phyloP scores from a whole-genome alignment of 257 asterid genomes.

The Henckelia pumila region DNA sequence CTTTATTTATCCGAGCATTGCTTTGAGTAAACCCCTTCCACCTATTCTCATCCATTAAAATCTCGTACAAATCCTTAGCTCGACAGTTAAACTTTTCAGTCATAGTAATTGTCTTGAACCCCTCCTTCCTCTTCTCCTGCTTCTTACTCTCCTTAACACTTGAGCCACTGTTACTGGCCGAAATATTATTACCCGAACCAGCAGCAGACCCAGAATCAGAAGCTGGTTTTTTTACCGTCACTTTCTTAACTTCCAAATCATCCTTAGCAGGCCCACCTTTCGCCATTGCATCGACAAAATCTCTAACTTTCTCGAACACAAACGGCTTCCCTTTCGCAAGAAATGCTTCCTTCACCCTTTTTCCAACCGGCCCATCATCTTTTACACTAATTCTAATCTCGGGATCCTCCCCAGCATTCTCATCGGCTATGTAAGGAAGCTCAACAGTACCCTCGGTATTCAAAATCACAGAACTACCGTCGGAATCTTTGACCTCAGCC shows the following conservation, averaged over 20 bases:
- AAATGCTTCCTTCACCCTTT: slow-evolving; percentile 73
- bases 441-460: slow-evolving; percentile 72
- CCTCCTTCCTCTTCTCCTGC: slow-evolving; percentile 66
- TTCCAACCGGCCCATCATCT: slow-evolving; percentile 80
- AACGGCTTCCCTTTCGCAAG: slow-evolving; percentile 64
- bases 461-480: slow-evolving; percentile 37
- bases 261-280: slow-evolving; percentile 90
- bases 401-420: slow-evolving; percentile 95
- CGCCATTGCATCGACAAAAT: slow-evolving; percentile 63
- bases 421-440: slow-evolving; percentile 81
- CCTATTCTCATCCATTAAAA: slow-evolving; percentile 92
- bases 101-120: slow-evolving; percentile 89
- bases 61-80: slow-evolving; percentile 79
- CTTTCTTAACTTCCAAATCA: slow-evolving; percentile 71
- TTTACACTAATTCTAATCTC: slow-evolving; percentile 54
- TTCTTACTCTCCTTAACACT: slow-evolving; percentile 38
- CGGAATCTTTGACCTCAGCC: slow-evolving; percentile 70
- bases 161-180: slow-evolving; percentile 4
- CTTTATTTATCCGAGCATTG: slow-evolving; percentile 85
- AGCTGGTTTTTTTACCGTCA: slow-evolving; percentile 32
- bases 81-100: slow-evolving; percentile 80
- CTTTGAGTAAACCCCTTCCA: slow-evolving; percentile 97
- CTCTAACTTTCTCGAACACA: slow-evolving; percentile 70
- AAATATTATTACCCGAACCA: slow-evolving; percentile 5
- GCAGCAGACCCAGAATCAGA: slow-evolving; percentile 24